These are phyloP conservation scores for Colletotrichum simmondsii DNA, from an alignment of 2,329 filamentous ascomycete genomes.

Conservation along the genomic window DNA sequence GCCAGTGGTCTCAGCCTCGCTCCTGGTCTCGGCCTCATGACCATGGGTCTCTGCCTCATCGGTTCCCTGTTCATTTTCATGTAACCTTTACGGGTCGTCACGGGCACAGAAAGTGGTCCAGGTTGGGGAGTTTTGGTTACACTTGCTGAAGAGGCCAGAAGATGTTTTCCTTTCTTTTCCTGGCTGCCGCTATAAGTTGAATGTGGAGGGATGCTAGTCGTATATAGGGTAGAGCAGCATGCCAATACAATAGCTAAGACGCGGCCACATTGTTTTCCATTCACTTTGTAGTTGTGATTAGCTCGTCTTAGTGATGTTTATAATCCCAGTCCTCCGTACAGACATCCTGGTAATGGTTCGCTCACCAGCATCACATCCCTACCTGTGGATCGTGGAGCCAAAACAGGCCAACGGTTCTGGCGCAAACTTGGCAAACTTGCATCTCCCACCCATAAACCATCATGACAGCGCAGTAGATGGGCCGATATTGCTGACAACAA, in stretches of 20 bases:
- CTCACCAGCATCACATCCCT: not conserved
- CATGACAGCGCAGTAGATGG: not conserved
- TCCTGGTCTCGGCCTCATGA: slow-evolving; percentile 6
- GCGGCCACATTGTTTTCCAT: not conserved
- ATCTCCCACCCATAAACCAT: too few species aligned
- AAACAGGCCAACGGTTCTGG: too few species aligned
- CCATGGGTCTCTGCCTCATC: slow-evolving; percentile 5
- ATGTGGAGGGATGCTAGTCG: slow-evolving; percentile 5
- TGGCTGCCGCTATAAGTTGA: slow-evolving; percentile 4
- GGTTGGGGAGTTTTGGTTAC: not conserved
- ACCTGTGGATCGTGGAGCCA: not conserved
- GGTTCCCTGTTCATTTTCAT: slow-evolving; percentile 18
- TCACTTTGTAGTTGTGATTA: not conserved
- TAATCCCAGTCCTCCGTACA: not conserved
- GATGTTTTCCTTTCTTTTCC: not conserved
- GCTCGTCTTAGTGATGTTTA: not conserved
- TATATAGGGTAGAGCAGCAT: slow-evolving; percentile 32
- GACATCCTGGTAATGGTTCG: not conserved
- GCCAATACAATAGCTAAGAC: slow-evolving; percentile 8
- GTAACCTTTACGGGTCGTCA: not conserved
- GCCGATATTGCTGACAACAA: not conserved
- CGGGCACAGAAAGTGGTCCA: not conserved
- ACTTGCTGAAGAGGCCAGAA: not conserved
- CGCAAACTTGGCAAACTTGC: too few species aligned
- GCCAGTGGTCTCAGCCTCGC: not conserved